Conservation (phyloP, 345 rosid genomes). For the Citrus glauca region DNA sequence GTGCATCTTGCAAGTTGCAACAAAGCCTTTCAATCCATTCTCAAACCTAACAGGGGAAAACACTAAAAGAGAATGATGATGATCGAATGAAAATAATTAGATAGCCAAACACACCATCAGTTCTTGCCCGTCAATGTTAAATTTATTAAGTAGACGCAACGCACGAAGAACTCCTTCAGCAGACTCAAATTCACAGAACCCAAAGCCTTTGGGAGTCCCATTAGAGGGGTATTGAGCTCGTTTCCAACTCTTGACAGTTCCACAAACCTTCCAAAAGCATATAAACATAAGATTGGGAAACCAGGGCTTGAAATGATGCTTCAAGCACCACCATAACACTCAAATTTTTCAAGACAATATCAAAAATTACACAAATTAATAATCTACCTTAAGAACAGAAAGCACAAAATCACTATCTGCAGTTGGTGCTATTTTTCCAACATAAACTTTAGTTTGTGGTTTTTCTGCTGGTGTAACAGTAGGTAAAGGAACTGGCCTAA, state of each 20-base stretch:
- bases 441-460: conserved; percentile 93
- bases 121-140: conserved; percentile 89
- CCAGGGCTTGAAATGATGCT: neutral
- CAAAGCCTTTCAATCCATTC: neutral
- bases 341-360: neutral
- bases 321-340: neutral
- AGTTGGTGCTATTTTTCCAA: conserved; percentile 89
- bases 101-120: conserved; percentile 57
- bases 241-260: conserved; percentile 89
- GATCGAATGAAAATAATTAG: neutral
- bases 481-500: conserved; percentile 70
- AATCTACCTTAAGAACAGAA: conserved; percentile 65
- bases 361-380: neutral
- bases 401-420: conserved; percentile 90
- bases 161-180: conserved; percentile 98
- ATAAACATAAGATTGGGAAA: neutral
- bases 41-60: neutral
- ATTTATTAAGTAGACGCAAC: conserved; percentile 80
- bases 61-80: neutral
- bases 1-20: neutral
- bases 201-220: conserved; percentile 86
- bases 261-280: conserved; percentile 64
- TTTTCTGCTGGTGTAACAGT: conserved; percentile 69
- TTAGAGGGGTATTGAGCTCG: conserved; percentile 78
- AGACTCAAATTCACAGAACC: conserved; percentile 93